Percentiles rank a stretch among this genome's conserved stretches.
phyloP scores from a whole-genome alignment of 2,329 filamentous ascomycete genomes.

The Diaporthe citri region DNA sequence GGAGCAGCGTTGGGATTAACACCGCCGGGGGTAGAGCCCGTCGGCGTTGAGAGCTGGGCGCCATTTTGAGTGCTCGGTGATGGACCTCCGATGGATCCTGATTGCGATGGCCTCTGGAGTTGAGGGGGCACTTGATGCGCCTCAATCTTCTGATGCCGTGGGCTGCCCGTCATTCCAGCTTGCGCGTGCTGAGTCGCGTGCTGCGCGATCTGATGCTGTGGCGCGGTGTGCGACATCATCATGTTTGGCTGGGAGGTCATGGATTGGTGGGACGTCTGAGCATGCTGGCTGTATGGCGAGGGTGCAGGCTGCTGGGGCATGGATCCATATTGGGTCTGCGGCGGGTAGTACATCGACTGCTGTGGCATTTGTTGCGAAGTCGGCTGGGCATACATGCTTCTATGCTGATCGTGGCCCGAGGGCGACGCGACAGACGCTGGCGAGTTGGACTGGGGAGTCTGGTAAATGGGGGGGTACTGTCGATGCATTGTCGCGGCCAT shows the following conservation, averaged over 20 bases:
- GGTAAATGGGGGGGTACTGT: slow-evolving; percentile 92
- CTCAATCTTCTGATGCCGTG: slow-evolving; percentile 73
- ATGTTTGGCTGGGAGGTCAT: slow-evolving; percentile 75
- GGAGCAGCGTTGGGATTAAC: slow-evolving; percentile 93
- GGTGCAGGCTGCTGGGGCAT: slow-evolving; percentile 73
- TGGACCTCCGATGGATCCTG: slow-evolving; percentile 58
- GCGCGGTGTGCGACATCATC: slow-evolving; percentile 73
- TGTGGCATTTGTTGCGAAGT: slow-evolving; percentile 80
- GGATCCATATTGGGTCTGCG: slow-evolving; percentile 73
- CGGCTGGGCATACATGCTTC: slow-evolving; percentile 86
- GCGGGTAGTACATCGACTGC: slow-evolving; percentile 82
- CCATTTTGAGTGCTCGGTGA: slow-evolving; percentile 38
- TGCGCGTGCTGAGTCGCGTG: slow-evolving; percentile 70
- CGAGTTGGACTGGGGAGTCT: slow-evolving; percentile 95
- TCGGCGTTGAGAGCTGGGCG: slow-evolving; percentile 53
- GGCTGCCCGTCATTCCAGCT: slow-evolving; percentile 70
- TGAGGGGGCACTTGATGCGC: slow-evolving; percentile 69
- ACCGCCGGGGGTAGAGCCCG: slow-evolving; percentile 65
- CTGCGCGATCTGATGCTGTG: slow-evolving; percentile 70
- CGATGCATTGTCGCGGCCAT: slow-evolving; percentile 80
- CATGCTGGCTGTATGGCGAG: slow-evolving; percentile 73
- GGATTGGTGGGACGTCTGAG: slow-evolving; percentile 65
- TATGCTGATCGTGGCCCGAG: slow-evolving; percentile 89
- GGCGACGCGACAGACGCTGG: slow-evolving; percentile 93
- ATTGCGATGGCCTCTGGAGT: slow-evolving; percentile 68